Conservation (phyloP, 1,284 basidiomycete species). For the Ganoderma meredithae region DNA sequence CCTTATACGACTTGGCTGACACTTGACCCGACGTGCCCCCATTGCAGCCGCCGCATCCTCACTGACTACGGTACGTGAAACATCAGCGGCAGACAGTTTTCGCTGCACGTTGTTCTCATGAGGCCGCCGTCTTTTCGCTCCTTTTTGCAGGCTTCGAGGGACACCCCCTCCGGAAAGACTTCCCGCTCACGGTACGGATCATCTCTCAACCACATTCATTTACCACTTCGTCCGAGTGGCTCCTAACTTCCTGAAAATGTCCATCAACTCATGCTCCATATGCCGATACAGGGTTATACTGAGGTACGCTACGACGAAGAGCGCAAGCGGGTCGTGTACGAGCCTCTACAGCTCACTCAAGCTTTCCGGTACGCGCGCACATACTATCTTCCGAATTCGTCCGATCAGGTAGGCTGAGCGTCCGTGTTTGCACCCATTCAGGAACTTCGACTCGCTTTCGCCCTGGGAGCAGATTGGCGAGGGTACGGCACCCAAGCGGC, state of each 20-base stretch:
- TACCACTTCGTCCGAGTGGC: neutral
- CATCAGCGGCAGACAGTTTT: conserved; percentile 8
- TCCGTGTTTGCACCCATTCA: conserved; percentile 40
- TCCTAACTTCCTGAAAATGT: conserved; percentile 7
- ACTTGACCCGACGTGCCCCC: conserved; percentile 25
- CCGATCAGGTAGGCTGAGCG: conserved; percentile 11
- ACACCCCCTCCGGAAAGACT: conserved; percentile 97
- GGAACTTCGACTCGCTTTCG: conserved; percentile 93
- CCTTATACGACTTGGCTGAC: conserved; percentile 9
- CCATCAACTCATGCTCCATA: conserved; percentile 14
- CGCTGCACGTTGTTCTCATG: conserved; percentile 5
- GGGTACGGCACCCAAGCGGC: conserved; percentile 76
- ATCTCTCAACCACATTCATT: neutral
- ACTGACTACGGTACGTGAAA: conserved; percentile 89
- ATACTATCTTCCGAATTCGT: neutral
- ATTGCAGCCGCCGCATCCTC: conserved; percentile 86
- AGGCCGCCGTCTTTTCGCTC: neutral
- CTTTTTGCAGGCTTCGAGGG: conserved; percentile 87
- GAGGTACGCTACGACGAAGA: conserved; percentile 99
- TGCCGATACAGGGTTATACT: conserved; percentile 80
- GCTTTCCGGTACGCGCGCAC: conserved; percentile 84
- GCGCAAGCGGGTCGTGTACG: conserved; percentile 97
- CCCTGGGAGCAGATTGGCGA: conserved; percentile 98
- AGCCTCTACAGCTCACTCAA: conserved; percentile 97
- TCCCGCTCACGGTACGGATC: conserved; percentile 86